Evolutionary conservation across 2,329 filamentous ascomycete genomes (phyloP), one percentile per base, ranked within the genome.

Genomic region (Immersiporthe knoxdaviesiana): DNA sequence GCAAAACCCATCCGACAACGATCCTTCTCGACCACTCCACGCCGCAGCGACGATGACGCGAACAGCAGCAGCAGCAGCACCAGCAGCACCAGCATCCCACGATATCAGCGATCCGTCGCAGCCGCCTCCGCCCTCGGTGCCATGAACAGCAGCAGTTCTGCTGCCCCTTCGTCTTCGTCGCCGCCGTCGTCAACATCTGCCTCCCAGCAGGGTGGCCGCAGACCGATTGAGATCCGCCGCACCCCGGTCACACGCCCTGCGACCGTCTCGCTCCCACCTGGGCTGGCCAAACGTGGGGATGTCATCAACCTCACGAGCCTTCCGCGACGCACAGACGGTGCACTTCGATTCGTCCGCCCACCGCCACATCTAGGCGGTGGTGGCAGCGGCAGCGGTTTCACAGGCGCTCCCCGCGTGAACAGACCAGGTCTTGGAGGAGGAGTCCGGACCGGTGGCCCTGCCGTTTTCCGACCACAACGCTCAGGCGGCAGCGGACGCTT

Each of bases 41-140:
- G 37, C 8, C 60, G 50, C 60, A 30, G 52, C 64, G 67, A 70
- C 44, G 37, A 66, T 56, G 68, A 67, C 58, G 65, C 62, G 50
- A 60, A 64, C 60, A 61, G 63, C 41, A 59, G 21, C 63, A 27
- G 35, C 32, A 66, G 32, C 66, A 54, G 5, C n/a, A n/a, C n/a
- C n/a, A n/a, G n/a, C 44, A 65, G 32, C 50, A 41, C 11, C 63
- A 50, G 16, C 44, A 50, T 2, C 35, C 63, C 62, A 50, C 56
- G 70, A 60, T 62, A 52, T 62, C 54, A 64, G 27, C 68, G 70
- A 52, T 72, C 70, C 27, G 52, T 24, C 59, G 70, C 70, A 32
- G 70, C 70, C 32, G 70, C 70, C 54, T 72, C 70, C 4, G 68
- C 68, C 62, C 63, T 72, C 24, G 63, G 70, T 37, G 65, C 66